Percentiles rank a stretch among this genome's conserved stretches.
Evolutionary conservation across 2,329 filamentous ascomycete genomes (phyloP).

Genomic region (Penicillium sp.): DNA sequence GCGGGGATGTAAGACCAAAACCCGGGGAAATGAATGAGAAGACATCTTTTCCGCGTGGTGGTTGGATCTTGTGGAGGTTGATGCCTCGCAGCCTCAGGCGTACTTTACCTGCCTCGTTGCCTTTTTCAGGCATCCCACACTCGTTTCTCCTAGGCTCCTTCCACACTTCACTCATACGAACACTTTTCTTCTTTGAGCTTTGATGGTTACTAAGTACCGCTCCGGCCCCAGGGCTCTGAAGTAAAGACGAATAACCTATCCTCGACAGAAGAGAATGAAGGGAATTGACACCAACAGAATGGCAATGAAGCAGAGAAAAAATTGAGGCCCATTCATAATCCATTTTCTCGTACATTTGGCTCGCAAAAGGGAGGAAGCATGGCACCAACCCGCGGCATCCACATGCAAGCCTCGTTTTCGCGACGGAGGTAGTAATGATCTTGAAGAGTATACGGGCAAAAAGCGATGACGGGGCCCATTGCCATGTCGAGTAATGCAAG

Average conservation of each 20-base stretch:
- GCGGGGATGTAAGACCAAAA: not conserved
- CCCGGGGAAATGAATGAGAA: not conserved
- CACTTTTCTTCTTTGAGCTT: too few relatives aligned
- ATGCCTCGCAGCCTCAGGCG: not conserved
- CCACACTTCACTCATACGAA: too few relatives aligned
- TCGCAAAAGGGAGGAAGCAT: constrained; percentile 31
- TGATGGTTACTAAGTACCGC: too few relatives aligned
- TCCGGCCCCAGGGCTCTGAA: too few relatives aligned
- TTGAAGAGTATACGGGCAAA: too few relatives aligned
- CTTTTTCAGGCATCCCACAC: not conserved
- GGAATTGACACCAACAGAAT: constrained; percentile 42
- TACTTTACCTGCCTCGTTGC: not conserved
- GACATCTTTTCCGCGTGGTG: not conserved
- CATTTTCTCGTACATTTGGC: too few relatives aligned
- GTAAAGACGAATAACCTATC: constrained; percentile 27
- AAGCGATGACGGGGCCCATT: too few relatives aligned
- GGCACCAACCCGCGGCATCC: constrained; percentile 64
- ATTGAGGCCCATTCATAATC: too few relatives aligned
- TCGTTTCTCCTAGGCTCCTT: too few relatives aligned
- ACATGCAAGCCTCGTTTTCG: constrained; percentile 58
- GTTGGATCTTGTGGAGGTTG: too few relatives aligned
- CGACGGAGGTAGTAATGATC: too few relatives aligned
- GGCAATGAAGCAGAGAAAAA: constrained; percentile 32
- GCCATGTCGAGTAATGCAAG: too few relatives aligned
- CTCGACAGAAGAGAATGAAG: constrained; percentile 43